Evolutionary conservation across 768 basidiomycete species (phyloP).

Genomic region (Rhodotorula paludigena): DNA sequence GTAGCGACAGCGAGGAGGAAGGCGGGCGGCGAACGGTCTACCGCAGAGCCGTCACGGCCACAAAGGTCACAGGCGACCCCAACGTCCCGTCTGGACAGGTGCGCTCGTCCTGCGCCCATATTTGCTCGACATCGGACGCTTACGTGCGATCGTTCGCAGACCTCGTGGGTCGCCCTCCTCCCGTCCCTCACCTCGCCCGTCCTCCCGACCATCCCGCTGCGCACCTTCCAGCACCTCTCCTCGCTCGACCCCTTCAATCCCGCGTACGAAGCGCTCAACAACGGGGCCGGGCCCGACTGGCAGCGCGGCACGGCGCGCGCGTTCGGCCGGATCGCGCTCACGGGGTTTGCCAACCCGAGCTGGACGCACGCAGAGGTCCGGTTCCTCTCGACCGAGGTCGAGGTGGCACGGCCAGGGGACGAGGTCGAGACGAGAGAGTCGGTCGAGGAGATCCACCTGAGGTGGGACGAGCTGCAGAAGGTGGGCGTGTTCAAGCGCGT

Average conservation of each 20-base stretch:
- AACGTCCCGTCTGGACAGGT: conserved; percentile 35
- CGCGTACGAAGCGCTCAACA: not conserved
- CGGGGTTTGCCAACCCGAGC: conserved; percentile 17
- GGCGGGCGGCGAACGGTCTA: not conserved
- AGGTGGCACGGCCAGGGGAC: not conserved
- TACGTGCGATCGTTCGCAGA: not conserved
- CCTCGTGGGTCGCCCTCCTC: conserved; percentile 12
- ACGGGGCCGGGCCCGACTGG: conserved; percentile 16
- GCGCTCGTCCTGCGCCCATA: not conserved
- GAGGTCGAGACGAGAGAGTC: not conserved
- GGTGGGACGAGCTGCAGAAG: conserved; percentile 34
- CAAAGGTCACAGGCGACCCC: conserved; percentile 35
- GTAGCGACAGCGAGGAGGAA: not conserved
- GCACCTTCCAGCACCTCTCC: not conserved
- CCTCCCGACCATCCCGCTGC: conserved; percentile 4
- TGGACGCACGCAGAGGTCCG: conserved; percentile 16
- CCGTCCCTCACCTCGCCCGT: not conserved
- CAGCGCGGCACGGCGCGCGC: conserved; percentile 9
- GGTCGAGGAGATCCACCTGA: conserved; percentile 35
- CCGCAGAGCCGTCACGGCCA: conserved; percentile 15
- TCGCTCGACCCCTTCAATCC: conserved; percentile 11
- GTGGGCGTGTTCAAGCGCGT: conserved; percentile 25
- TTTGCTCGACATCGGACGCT: not conserved
- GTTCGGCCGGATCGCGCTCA: conserved; percentile 26
- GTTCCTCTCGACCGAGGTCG: conserved; percentile 5